Conservation (phyloP, 805 yeast species). For the Suhomyces sp. region DNA sequence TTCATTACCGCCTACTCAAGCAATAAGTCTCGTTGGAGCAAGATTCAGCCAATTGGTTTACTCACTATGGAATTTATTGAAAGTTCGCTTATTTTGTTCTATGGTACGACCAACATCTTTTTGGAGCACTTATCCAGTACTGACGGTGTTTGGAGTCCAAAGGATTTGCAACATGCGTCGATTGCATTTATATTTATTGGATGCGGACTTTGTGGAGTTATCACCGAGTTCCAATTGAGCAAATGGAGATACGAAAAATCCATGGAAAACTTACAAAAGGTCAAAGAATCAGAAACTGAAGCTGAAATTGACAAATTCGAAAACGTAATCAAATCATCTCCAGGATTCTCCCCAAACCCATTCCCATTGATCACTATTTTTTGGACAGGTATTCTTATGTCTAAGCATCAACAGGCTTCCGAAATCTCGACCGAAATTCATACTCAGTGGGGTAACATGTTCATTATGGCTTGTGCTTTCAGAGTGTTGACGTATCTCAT, state of each 20-base stretch:
- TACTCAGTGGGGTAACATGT: conserved; percentile 86
- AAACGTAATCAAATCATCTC: conserved; percentile 37
- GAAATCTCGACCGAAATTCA: conserved; percentile 75
- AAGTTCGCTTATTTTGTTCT: conserved; percentile 73
- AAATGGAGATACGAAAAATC: conserved; percentile 56
- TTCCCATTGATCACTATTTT: conserved; percentile 90
- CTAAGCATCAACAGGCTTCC: conserved; percentile 87
- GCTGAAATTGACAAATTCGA: conserved; percentile 8
- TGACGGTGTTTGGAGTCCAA: conserved; percentile 85
- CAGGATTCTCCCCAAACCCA: conserved; percentile 88
- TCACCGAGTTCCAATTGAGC: conserved; percentile 66
- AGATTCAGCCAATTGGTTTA: conserved; percentile 43
- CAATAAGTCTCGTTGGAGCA: conserved; percentile 28
- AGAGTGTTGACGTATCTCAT: conserved; percentile 64
- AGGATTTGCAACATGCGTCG: conserved; percentile 85
- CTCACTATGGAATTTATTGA: conserved; percentile 86
- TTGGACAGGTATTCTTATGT: conserved; percentile 96
- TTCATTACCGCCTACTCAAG: conserved; percentile 11
- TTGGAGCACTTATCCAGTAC: conserved; percentile 71
- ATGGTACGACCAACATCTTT: conserved; percentile 87
- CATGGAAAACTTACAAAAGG: conserved; percentile 14
- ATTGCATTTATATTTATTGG: conserved; percentile 92
- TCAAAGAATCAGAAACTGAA: background rate
- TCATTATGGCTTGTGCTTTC: conserved; percentile 79
- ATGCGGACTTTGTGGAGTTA: conserved; percentile 85